Evolutionary conservation across 306 rosid genomes (phyloP).

Genomic region (Pyrus betulifolia): DNA sequence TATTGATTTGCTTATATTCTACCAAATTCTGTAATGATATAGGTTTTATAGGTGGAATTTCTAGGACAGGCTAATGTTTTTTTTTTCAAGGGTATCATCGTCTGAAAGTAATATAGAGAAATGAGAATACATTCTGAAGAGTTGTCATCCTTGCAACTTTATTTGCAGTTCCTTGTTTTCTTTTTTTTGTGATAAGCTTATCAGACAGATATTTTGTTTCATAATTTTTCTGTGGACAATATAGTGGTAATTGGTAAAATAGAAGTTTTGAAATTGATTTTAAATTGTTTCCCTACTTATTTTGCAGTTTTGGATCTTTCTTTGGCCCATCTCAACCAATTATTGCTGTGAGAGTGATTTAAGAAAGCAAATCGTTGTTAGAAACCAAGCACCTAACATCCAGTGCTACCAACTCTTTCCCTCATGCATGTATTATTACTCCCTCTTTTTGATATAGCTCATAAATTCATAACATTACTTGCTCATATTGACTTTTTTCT

Average conservation of each 20-base stretch:
- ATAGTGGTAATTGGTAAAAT: background rate
- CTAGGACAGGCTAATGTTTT: background rate
- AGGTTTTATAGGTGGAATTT: background rate
- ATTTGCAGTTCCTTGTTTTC: background rate
- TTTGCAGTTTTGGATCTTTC: conserved; percentile 84
- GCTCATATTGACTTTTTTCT: conserved; percentile 3
- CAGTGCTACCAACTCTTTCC: conserved; percentile 33
- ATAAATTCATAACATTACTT: background rate
- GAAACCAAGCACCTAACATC: conserved; percentile 64
- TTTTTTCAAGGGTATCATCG: background rate
- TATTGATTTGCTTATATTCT: background rate
- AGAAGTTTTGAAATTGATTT: background rate
- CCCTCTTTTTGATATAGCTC: conserved; percentile 3
- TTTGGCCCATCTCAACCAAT: conserved; percentile 90
- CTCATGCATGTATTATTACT: conserved; percentile 35
- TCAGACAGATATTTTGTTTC: background rate
- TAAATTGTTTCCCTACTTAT: background rate
- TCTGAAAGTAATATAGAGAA: background rate
- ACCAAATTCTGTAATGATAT: background rate
- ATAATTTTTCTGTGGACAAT: background rate
- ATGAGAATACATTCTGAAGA: background rate
- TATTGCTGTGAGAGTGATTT: conserved; percentile 78
- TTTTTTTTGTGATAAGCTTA: background rate
- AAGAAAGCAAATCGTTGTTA: conserved; percentile 83
- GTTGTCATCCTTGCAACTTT: background rate